Evolutionary conservation across 768 basidiomycete genomes (phyloP).

Genomic region (Suillus variegatus): DNA sequence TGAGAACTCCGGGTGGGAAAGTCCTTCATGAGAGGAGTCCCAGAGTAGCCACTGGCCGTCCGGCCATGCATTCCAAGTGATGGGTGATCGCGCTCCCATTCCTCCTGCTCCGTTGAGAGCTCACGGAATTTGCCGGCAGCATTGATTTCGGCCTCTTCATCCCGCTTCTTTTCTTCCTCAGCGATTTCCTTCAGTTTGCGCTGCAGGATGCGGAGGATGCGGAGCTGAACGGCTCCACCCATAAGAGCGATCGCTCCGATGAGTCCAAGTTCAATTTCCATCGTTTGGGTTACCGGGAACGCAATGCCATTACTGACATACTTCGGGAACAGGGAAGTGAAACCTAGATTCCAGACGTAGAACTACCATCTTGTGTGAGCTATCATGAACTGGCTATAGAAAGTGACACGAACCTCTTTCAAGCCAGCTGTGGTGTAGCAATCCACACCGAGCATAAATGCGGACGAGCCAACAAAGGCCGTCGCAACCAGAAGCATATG

Average conservation of each 20-base stretch:
- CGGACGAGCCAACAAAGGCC: conserved; percentile 86
- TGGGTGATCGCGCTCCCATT: conserved; percentile 90
- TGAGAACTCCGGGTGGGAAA: conserved; percentile 51
- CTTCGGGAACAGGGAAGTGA: conserved; percentile 75
- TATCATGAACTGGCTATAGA: conserved; percentile 5
- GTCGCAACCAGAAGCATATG: conserved; percentile 86
- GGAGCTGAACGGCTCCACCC: conserved; percentile 89
- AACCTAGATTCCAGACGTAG: conserved; percentile 95
- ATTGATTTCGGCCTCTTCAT: conserved; percentile 73
- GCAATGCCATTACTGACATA: conserved; percentile 64
- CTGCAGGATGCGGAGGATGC: conserved; percentile 79
- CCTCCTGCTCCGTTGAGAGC: conserved; percentile 67
- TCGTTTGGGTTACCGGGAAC: conserved; percentile 85
- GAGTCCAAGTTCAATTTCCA: conserved; percentile 92
- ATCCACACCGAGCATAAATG: conserved; percentile 91
- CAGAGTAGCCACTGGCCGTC: conserved; percentile 63
- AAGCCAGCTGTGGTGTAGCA: conserved; percentile 90
- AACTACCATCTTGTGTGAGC: conserved; percentile 53
- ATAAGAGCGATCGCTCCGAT: conserved; percentile 81
- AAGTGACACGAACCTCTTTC: conserved; percentile 69
- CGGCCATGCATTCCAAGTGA: conserved; percentile 60
- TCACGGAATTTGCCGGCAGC: conserved; percentile 70
- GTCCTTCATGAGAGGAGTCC: conserved; percentile 67
- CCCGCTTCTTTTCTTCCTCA: conserved; percentile 69
- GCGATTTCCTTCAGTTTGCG: conserved; percentile 78